phyloP scores from a whole-genome alignment of 177 flowering plant species.

The Vitis hybrid region DNA sequence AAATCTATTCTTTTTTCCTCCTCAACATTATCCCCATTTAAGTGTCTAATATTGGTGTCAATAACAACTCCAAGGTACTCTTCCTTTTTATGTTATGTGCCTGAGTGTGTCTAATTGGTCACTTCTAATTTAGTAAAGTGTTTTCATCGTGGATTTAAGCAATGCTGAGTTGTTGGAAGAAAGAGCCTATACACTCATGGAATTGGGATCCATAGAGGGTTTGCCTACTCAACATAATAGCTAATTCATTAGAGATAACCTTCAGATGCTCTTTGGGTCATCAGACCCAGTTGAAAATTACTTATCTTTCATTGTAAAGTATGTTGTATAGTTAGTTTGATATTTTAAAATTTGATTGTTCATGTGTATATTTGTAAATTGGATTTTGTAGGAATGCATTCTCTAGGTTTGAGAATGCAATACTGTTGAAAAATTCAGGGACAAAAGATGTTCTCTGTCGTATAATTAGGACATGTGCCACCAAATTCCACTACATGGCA shows the following conservation, averaged over 20 bases:
- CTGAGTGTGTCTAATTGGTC: too few relatives aligned
- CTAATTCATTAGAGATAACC: slow-evolving; percentile 91
- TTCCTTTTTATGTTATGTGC: too few relatives aligned
- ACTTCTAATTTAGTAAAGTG: too few relatives aligned
- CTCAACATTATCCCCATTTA: too few relatives aligned
- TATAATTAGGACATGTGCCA: slow-evolving; percentile 80
- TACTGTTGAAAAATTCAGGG: slow-evolving; percentile 58
- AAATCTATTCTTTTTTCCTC: too few relatives aligned
- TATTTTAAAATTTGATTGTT: not conserved
- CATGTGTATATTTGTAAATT: not conserved
- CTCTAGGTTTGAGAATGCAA: slow-evolving; percentile 71
- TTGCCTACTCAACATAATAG: slow-evolving; percentile 63
- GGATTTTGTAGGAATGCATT: slow-evolving; percentile 57
- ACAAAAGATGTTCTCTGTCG: slow-evolving; percentile 80
- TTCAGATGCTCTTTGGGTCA: slow-evolving; percentile 79
- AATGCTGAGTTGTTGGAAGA: too few relatives aligned
- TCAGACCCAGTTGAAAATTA: slow-evolving; percentile 80
- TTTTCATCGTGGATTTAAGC: too few relatives aligned
- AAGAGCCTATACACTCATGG: too few relatives aligned
- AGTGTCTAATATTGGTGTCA: too few relatives aligned
- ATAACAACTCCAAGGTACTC: too few relatives aligned
- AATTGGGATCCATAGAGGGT: slow-evolving; percentile 45
- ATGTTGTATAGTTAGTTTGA: slow-evolving; percentile 26
- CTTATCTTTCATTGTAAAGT: slow-evolving; percentile 75
- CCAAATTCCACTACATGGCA: slow-evolving; percentile 70